phyloP scores from a whole-genome alignment of 2,329 filamentous ascomycete species.

The Aureobasidium subglaciale region DNA sequence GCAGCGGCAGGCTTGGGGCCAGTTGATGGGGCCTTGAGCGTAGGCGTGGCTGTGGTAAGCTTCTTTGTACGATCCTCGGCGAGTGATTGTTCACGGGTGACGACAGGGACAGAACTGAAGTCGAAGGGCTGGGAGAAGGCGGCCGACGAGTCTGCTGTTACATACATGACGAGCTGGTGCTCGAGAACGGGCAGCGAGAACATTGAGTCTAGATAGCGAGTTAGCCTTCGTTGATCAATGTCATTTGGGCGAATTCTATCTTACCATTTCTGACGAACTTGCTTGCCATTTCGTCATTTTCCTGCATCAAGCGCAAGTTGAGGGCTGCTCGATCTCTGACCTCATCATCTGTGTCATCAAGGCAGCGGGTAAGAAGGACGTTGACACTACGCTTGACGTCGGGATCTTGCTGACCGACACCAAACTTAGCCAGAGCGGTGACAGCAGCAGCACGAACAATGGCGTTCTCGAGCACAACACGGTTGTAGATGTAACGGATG shows the following conservation, averaged over 20 bases:
- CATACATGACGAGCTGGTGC: slow-evolving; percentile 95
- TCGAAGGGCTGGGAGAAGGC: slow-evolving; percentile 85
- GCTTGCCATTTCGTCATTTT: slow-evolving; percentile 70
- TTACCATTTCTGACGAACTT: slow-evolving; percentile 89
- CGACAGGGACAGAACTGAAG: slow-evolving; percentile 80
- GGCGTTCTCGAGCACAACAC: slow-evolving; percentile 93
- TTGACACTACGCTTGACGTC: slow-evolving; percentile 95
- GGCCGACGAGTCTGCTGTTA: slow-evolving; percentile 82
- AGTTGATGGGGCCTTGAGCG: slow-evolving; percentile 83
- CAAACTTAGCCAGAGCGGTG: slow-evolving; percentile 92
- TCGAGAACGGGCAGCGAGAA: slow-evolving; percentile 92
- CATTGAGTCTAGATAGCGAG: slow-evolving; percentile 64
- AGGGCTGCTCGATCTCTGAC: slow-evolving; percentile 91
- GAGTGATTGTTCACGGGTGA: slow-evolving; percentile 91
- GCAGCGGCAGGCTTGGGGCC: slow-evolving; percentile 62
- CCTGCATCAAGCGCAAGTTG: slow-evolving; percentile 84
- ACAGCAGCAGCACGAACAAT: slow-evolving; percentile 92
- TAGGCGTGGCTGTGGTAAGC: slow-evolving; percentile 84
- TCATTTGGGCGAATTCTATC: slow-evolving; percentile 18
- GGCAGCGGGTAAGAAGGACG: slow-evolving; percentile 83
- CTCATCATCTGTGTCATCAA: slow-evolving; percentile 97
- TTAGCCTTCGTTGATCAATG: not conserved
- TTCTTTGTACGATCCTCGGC: slow-evolving; percentile 97
- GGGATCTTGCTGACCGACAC: slow-evolving; percentile 89
- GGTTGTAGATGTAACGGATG: slow-evolving; percentile 98